Evolutionary conservation across 169 alveolate species (phyloP), one percentile per base, ranked within the genome.

Genomic region (Eimeria maxima): DNA sequence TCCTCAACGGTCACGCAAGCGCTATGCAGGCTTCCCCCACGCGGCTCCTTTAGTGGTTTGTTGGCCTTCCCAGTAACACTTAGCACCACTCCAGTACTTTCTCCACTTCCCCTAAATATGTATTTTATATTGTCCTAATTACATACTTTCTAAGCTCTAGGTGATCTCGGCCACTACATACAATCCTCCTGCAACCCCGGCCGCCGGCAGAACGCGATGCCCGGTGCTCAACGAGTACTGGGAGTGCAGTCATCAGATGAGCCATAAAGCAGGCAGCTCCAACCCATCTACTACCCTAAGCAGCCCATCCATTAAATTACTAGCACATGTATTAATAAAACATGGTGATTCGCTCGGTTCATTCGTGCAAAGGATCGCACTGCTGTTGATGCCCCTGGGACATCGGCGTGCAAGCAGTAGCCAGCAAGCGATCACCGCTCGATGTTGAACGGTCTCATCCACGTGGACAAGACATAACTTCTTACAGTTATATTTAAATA

Each of bases 11-110:
- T n/a, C 44, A 67, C 44, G 78, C 47, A 67, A 47, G 78, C 44
- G 7, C 78, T 7, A 67, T 27, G 29, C 47, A 33, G 47, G 78
- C 78, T 67, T 67, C 78, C 78, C 78, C 78, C 78, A 67, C 78
- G 78, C 78, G 78, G 78, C 47, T 67, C 78, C 78, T 29, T 67
- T 1, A 44, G 47, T 10, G 78, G 47, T 67, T 67, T 29, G 78
- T 20, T 13, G 45, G 44, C 78, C 78, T 67, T 67, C 78, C 47
- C 78, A 27, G 7, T 29, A 27, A 20, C 78, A 67, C 78, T n/a
- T 67, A 27, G 78, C 78, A 29, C 24, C 47, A 67, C 29, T 24
- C 78, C 45, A 11, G 47, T 4, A 27, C n/a, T 67, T 27, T 29
- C 78, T 29, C 4, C 47, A 3, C 14, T 67, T 27, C 78, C 44